A percentile compares a stretch with the other conserved stretches of the same genome.
These are phyloP conservation scores for Picochlorum sp. DNA, from an alignment of 139 green algal species.

Conservation along the genomic window DNA sequence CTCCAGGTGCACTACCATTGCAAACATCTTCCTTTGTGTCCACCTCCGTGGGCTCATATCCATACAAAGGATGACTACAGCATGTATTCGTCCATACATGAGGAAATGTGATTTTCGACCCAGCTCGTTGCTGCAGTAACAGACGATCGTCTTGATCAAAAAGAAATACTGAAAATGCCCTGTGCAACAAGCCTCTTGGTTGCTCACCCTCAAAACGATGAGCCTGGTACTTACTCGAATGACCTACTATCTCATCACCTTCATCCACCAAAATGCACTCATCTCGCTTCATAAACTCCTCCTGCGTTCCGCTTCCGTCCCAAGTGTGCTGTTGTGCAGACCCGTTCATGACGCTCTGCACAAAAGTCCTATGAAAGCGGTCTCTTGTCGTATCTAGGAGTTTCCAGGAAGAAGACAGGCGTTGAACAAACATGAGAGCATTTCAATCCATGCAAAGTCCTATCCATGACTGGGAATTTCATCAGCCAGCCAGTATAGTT, in stretches of 20 bases:
- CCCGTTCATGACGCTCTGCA: constrained; percentile 11
- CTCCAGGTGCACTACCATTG: constrained; percentile 37
- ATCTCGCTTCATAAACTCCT: constrained; percentile 81
- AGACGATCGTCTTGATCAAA: constrained; percentile 79
- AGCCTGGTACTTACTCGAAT: constrained; percentile 69
- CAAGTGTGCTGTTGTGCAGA: neutral
- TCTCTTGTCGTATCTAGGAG: neutral
- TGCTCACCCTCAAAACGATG: constrained; percentile 46
- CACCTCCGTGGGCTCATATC: constrained; percentile 60
- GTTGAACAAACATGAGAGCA: too few species aligned
- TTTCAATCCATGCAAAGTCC: too few species aligned
- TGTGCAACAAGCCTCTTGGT: constrained; percentile 70
- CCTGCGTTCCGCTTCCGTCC: constrained; percentile 33
- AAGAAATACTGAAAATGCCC: constrained; percentile 94
- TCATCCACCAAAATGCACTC: constrained; percentile 87
- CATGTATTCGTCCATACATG: constrained; percentile 96
- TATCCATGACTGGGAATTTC: too few species aligned
- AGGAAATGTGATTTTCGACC: constrained; percentile 93
- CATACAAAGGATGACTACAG: constrained; percentile 88
- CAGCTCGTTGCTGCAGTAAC: constrained; percentile 83
- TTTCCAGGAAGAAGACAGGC: too few species aligned
- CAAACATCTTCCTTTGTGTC: constrained; percentile 33
- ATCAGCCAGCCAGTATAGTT: too few species aligned
- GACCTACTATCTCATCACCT: constrained; percentile 62
- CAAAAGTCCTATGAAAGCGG: neutral